Evolutionary conservation across 225 moss, liverwort and hornwort species (phyloP), one percentile per base, ranked within the genome.

Genomic region (Lunularia cruciata): DNA sequence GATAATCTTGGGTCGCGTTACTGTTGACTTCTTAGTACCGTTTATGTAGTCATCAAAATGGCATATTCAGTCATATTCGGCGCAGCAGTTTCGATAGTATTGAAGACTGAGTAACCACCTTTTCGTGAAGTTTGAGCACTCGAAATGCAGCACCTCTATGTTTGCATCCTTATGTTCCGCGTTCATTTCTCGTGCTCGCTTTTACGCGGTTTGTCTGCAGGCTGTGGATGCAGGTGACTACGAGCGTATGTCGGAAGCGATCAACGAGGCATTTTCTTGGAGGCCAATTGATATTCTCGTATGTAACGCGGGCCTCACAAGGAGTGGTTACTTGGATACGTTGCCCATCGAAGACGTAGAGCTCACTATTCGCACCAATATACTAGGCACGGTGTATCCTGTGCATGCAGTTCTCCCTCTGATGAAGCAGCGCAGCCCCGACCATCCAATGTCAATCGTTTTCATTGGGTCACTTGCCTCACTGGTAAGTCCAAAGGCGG

Each of bases 281-380:
- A 89, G 78, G 35, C 93, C 93, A 30, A 87, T 92, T 62, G 92
- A 95, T 57, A 65, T 92, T 39, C 57, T 95, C 60, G 69, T 95
- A 52, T 87, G 87, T 72, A 92, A 88, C 60, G 95, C 92, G 26
- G 92, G 95, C 19, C 63, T 92, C 52, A 95, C 95, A n/a, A 79
- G 89, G 19, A 87, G 86, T 28, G 92, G 92, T 42, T 92, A 90
- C 75, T 68, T 95, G 70, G 90, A 90, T 47, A 72, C 88, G 66
- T 72, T 90, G 43, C 68, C 83, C 9, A 51, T 88, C 52, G 83
- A 90, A 84, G 90, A 90, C 64, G 76, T 92, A 23, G 79, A 95
- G 16, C 79, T 82, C 15, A 87, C 79, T 13, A 86, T 92, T 55
- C 76, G 83, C 65, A 95, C 90, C 35, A 95, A 92, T 53, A 37